Evolutionary conservation across 2,329 filamentous ascomycete genomes (phyloP).

Genomic region (Scopulariopsis brevicaulis): DNA sequence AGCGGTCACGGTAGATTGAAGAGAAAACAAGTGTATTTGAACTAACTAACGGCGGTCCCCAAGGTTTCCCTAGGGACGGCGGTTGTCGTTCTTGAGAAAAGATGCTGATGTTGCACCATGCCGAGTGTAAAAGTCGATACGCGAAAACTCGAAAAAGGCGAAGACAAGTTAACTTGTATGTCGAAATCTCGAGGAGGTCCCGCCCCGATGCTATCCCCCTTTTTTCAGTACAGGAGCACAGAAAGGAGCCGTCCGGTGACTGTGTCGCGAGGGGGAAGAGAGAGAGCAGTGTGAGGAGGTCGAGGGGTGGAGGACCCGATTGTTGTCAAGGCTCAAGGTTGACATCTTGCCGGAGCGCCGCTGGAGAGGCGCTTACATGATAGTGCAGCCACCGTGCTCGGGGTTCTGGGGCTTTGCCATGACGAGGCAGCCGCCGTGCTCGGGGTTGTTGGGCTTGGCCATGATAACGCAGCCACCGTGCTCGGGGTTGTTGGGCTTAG

Average conservation of each 20-base stretch:
- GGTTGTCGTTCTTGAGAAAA: background rate
- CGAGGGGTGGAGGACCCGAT: background rate
- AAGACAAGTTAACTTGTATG: background rate
- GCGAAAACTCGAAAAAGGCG: background rate
- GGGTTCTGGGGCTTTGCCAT: slow-evolving; percentile 7
- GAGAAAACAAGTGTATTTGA: background rate
- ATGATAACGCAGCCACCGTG: slow-evolving; percentile 16
- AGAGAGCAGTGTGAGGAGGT: background rate
- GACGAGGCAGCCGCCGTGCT: slow-evolving; percentile 12
- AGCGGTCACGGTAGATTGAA: background rate
- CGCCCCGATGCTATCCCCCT: background rate
- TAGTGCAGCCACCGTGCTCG: slow-evolving; percentile 13
- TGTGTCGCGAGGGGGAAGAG: background rate
- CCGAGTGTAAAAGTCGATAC: background rate
- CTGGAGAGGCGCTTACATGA: slow-evolving; percentile 18
- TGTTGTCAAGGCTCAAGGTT: background rate
- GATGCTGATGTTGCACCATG: background rate
- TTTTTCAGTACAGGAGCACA: background rate
- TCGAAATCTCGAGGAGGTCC: background rate
- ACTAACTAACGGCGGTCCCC: background rate
- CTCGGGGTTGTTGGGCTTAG: slow-evolving; percentile 14
- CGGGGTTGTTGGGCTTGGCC: slow-evolving; percentile 14
- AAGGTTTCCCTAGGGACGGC: background rate
- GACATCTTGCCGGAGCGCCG: background rate
- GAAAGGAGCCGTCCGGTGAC: background rate